A percentile compares a stretch with the other conserved stretches of the same genome.
These are phyloP conservation scores for Ostreobium quekettii DNA, from an alignment of 139 green algal genomes.

Conservation along the genomic window DNA sequence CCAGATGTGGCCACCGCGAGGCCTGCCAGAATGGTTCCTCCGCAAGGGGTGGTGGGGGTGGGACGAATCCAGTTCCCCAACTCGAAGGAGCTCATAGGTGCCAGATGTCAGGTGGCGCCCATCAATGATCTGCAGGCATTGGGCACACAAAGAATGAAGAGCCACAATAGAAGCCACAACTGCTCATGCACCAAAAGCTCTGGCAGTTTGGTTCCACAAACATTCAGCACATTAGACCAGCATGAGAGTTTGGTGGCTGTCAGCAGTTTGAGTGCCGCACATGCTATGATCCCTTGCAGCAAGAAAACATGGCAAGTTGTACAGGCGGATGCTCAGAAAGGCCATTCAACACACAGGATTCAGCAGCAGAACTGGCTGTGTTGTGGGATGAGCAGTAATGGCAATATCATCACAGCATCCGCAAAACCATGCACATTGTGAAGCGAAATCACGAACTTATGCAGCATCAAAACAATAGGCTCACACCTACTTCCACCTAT, in stretches of 20 bases:
- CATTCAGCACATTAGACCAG: not conserved
- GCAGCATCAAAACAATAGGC: too few relatives aligned
- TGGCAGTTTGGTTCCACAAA: not conserved
- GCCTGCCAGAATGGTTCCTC: conserved; percentile 13
- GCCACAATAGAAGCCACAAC: not conserved
- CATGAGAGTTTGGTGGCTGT: not conserved
- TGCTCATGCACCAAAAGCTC: not conserved
- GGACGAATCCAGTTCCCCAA: conserved; percentile 19
- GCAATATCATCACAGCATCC: too few relatives aligned
- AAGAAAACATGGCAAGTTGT: too few relatives aligned
- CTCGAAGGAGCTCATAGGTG: conserved; percentile 29
- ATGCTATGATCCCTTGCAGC: too few relatives aligned
- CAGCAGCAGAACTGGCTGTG: too few relatives aligned
- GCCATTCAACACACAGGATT: too few relatives aligned
- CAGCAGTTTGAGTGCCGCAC: too few relatives aligned
- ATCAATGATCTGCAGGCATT: conserved; percentile 5
- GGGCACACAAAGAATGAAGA: not conserved
- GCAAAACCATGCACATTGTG: too few relatives aligned
- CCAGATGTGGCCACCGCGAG: not conserved
- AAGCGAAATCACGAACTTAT: too few relatives aligned
- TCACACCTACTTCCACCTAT: too few relatives aligned
- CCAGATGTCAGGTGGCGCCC: not conserved
- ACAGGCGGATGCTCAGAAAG: too few relatives aligned
- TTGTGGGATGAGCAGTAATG: too few relatives aligned
- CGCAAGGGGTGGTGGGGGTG: conserved; percentile 24